phyloP scores from a whole-genome alignment of 768 basidiomycete genomes.

The Mycena vitilis region DNA sequence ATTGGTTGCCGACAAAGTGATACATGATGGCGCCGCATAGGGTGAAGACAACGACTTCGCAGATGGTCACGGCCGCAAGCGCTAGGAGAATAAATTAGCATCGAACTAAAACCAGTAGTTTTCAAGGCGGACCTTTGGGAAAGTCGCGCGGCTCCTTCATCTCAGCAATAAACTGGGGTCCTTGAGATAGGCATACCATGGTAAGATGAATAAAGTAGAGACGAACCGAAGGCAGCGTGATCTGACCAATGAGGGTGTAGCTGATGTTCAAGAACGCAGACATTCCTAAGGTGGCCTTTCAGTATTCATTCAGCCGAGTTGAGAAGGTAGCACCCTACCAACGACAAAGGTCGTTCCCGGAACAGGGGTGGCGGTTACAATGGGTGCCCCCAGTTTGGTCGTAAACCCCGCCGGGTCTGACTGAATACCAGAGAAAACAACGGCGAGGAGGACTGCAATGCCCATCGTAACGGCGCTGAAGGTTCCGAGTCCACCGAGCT shows the following conservation, averaged over 20 bases:
- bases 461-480: conserved; percentile 59
- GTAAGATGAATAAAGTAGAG: too few species aligned
- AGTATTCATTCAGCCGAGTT: not conserved
- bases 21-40: conserved; percentile 57
- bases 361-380: conserved; percentile 50
- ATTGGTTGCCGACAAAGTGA: conserved; percentile 53
- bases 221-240: conserved; percentile 47
- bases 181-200: not conserved
- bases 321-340: conserved; percentile 37
- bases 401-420: conserved; percentile 55
- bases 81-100: conserved; percentile 34
- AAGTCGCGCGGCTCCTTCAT: conserved; percentile 61
- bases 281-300: conserved; percentile 45
- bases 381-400: conserved; percentile 42
- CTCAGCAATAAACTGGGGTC: conserved; percentile 53
- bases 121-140: conserved; percentile 47
- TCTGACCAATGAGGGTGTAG: conserved; percentile 59
- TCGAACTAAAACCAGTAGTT: not conserved
- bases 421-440: conserved; percentile 55
- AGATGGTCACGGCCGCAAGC: conserved; percentile 55
- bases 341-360: conserved; percentile 53
- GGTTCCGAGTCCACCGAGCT: conserved; percentile 53
- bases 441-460: conserved; percentile 55
- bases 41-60: conserved; percentile 53
- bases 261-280: conserved; percentile 59